Base-by-base conservation (phyloP, 1,284 basidiomycete species). In the Leccinum fuscescens region DNA sequence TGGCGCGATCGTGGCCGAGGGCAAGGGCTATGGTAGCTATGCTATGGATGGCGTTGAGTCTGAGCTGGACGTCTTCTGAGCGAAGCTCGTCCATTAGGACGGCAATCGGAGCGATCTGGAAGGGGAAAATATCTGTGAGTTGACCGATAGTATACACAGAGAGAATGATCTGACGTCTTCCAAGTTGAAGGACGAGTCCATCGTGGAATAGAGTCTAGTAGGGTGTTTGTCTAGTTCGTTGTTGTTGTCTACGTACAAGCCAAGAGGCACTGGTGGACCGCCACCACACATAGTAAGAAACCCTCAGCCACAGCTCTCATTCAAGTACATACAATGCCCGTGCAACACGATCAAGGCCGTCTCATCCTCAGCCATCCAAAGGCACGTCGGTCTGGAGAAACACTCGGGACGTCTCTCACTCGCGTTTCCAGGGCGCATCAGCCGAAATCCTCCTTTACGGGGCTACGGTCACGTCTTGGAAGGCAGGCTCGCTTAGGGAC, bases 21-120 rank as follows among this genome's bases (percentile, higher is more conserved):
- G 97, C 97, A 64, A 99, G 86, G 3, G 97, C 97, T 78, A 99
- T 99, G 58, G 97, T 99, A 63, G 95, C 96, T 72, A 99, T 87
- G 76, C 96, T 94, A 78, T 97, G 94, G 69, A 99, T 97, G 63
- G 97, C 96, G 72, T 97, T 97, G 69, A 99, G 82, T 57, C 97
- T 91, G 58, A 98, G 80, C 67, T 92, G 82, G 61, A 99, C 96
- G 78, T 99, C 97, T 74, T 98, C 95, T 54, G 93, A 93, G 74
- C 94, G 91, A 61, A 97, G 82, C 79, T 97, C 94, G 79, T 97
- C 94, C 86, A 96, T 94, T 58, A 96, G 84, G 76, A 96, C 87
- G 68, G 89, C 89, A 79, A 92, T 92, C 78, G 89, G 89, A 17
- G 88, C 88, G 78, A 92, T 89, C 90, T 92, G 68, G n/a, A 52